Base-by-base conservation (phyloP, 2,329 filamentous ascomycete genomes). In the Pyrenophora seminiperda region DNA sequence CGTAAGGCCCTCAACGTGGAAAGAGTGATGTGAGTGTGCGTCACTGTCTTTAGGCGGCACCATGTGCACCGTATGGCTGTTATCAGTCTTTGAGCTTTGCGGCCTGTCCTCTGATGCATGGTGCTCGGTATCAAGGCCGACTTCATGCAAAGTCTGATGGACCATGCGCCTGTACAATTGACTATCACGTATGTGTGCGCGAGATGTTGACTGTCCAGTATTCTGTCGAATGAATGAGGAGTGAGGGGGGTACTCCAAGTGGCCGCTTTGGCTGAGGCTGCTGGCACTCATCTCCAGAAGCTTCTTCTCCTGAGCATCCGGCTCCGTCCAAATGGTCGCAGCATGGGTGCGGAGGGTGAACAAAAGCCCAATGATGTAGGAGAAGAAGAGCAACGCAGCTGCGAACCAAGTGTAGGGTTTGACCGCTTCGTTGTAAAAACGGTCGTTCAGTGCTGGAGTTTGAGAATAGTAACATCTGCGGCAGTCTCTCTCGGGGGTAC, bases 341-440 rank as follows among this genome's bases (percentile, higher is more conserved):
- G 94, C 94, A 70, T 99, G 94, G 0, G 94, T 99, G 57, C 94
- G 84, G 15, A 99, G 82, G 1, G 94, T 99, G 74, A 99, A 99
- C 81, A 94, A 90, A 11, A 99, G 79, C 18, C 94, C 94, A 53
- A 97, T 94, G 29, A 94, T 80, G 70, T 99, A 99, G 1, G 92
- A 95, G 20, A 96, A 77, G 75, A 99, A 97, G 11, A 99, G 79
- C 67, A 95, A 81, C 3, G 87, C 76, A 0, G 94, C 91, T 4
- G 91, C 88, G 66, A 96, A 84, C 79, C 92, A 97, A 65, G 90
- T 96, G 73, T 96, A 99, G 1, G 94, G 94, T 37, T 90, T 86
- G 7, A 99, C 93, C 3, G 93, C 93, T 68, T 95, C 85, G 13
- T 89, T 79, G 67, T 94, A 99, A 75, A 99, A 99, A 3, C 85